Evolutionary conservation across 345 rosid genomes (phyloP).

Genomic region (Diplotaxis tenuifolia): DNA sequence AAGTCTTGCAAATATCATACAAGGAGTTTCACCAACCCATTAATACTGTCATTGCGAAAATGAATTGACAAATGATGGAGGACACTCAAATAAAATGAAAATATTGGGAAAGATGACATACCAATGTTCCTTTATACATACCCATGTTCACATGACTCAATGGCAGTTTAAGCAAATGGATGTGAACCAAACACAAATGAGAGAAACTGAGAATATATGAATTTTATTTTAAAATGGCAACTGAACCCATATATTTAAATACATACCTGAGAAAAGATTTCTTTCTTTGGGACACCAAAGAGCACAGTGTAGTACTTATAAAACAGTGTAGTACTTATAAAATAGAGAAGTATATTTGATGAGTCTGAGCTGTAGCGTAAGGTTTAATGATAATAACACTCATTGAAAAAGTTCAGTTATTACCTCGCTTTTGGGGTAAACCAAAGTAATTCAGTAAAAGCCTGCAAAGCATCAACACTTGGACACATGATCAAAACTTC

Average conservation of each 20-base stretch:
- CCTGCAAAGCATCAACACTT: neutral
- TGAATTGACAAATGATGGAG: no score
- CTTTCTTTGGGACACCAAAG: neutral
- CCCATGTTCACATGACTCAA: no score
- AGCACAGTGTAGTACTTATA: neutral
- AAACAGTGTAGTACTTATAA: neutral
- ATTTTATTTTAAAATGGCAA: neutral
- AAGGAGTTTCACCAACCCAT: no score
- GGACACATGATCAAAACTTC: no score
- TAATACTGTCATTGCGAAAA: no score
- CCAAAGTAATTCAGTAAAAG: neutral
- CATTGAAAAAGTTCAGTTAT: neutral
- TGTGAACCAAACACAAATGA: no score
- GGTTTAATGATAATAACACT: neutral
- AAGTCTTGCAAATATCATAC: no score
- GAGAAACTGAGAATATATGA: no score
- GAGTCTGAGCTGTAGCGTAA: neutral
- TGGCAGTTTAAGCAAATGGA: no score
- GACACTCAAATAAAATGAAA: no score
- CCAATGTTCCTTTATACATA: no score
- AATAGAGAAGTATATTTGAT: neutral
- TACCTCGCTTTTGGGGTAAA: neutral
- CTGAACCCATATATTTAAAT: neutral
- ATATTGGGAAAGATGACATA: no score
- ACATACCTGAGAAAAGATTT: neutral